Evolutionary conservation across 805 yeast genomes (phyloP), one percentile per base, ranked within the genome.

Genomic region (Yarrowia hollandica): DNA sequence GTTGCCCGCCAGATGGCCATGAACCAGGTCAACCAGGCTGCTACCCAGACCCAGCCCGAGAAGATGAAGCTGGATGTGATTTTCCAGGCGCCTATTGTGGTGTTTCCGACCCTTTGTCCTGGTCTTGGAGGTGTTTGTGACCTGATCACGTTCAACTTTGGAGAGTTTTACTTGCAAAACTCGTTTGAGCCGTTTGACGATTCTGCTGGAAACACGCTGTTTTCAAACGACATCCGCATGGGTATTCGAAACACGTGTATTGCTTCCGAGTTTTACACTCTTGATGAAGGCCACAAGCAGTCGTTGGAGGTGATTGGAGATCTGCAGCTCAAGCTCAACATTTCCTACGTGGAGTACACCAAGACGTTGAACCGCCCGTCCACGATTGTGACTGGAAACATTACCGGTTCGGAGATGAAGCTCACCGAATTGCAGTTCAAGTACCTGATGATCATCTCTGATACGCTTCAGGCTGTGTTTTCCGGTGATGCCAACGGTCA

Each of bases 1-100:
- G 75, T 80, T 18, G 96, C 98, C 0, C 80, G 98, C 60, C 89
- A 86, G 66, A 88, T 90, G 10, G 96, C 98, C 0, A 80, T 90
- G 64, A 82, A 86, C 64, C 96, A 88, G 69, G 94, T 94, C 0
- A 82, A 76, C 41, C 96, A 88, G 69, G 94, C 95, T 0, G 82
- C 75, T 38, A 35, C 33, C 3, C 31, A 35, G 33, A 76, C 84
- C 39, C 79, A 80, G 39, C 64, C 66, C 22, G 77, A 75, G 14
- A 80, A 77, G 63, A 83, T 90, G 72, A 83, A 84, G 63, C 80
- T 91, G 68, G 87, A 91, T 65, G 72, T 95, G 30, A 71, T 81
- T 15, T 77, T 94, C 14, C 79, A 82, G 56, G 89, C 97, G 0
- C 99, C 99, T 0, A 86, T 86, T 9, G 75, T 94, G 33, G 82